Evolutionary conservation across 805 yeast species (phyloP).

Genomic region (Sugiyamaella mastotermitis): DNA sequence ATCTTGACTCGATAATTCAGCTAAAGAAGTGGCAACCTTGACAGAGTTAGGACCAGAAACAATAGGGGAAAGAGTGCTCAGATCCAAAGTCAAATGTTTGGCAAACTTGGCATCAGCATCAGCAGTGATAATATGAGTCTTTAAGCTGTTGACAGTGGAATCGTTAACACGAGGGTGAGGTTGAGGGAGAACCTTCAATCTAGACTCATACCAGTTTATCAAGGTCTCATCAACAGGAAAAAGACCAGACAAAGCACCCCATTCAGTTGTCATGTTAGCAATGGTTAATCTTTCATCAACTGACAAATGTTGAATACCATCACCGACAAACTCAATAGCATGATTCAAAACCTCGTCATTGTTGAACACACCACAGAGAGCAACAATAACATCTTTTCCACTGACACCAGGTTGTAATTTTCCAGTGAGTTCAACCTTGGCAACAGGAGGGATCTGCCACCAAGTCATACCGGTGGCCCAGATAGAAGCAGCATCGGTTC

Average conservation of each 20-base stretch:
- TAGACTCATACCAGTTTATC: conserved; percentile 67
- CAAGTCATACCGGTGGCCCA: conserved; percentile 99
- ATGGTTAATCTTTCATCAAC: conserved; percentile 85
- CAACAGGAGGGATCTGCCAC: conserved; percentile 99
- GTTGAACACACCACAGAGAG: conserved; percentile 87
- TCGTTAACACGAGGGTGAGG: conserved; percentile 80
- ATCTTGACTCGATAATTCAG: conserved; percentile 65
- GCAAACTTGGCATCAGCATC: conserved; percentile 84
- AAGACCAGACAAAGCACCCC: conserved; percentile 97
- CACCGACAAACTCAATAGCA: conserved; percentile 91
- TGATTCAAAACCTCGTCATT: conserved; percentile 89
- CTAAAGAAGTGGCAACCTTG: conserved; percentile 75
- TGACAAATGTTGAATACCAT: conserved; percentile 60
- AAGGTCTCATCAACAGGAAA: conserved; percentile 90
- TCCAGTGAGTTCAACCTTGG: conserved; percentile 82
- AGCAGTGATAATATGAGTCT: conserved; percentile 41
- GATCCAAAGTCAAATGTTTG: conserved; percentile 76
- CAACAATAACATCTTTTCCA: conserved; percentile 96
- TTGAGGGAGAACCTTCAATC: conserved; percentile 45
- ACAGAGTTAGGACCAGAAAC: conserved; percentile 98
- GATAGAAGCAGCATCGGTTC: conserved; percentile 98
- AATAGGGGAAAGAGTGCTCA: conserved; percentile 75
- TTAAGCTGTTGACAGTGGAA: conserved; percentile 49
- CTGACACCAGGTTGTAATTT: conserved; percentile 78
- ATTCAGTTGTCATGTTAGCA: conserved; percentile 95